Evolutionary conservation across 352 stramenopile species (phyloP).

Genomic region (Phytophthora ramorum): DNA sequence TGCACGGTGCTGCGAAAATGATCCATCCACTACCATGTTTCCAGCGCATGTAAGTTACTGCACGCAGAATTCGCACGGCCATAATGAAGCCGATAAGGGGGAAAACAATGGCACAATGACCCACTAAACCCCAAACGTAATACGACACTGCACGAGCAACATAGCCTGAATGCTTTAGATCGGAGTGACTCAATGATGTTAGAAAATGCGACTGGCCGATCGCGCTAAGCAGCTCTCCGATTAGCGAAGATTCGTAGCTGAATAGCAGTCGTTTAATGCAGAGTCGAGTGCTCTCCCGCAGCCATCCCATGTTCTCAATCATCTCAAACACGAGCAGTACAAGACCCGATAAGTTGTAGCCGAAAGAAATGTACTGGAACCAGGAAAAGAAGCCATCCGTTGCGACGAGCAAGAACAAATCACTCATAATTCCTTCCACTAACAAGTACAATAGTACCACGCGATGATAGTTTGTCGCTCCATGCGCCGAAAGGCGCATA

Average conservation of each 20-base stretch:
- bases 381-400: conserved; percentile 24
- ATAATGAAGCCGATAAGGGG: conserved; percentile 23
- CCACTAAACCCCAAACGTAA: conserved; percentile 31
- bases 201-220: conserved; percentile 15
- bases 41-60: conserved; percentile 15
- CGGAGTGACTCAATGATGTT: conserved; percentile 8
- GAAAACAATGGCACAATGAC: conserved; percentile 27
- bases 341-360: conserved; percentile 36
- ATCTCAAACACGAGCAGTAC: conserved; percentile 22
- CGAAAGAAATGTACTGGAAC: conserved; percentile 36
- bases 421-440: conserved; percentile 32
- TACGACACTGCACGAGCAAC: conserved; percentile 23
- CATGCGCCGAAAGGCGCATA: conserved; percentile 20
- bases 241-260: conserved; percentile 32
- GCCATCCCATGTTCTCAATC: conserved; percentile 20
- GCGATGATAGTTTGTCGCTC: conserved; percentile 23
- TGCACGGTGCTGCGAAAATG: conserved; percentile 21
- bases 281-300: conserved; percentile 3
- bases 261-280: conserved; percentile 33
- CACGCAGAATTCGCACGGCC: conserved; percentile 6
- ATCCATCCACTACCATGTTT: conserved; percentile 13
- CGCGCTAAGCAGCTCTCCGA: conserved; percentile 29
- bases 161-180: conserved; percentile 7
- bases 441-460: conserved; percentile 26
- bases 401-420: conserved; percentile 32